Evolutionary conservation across 2,329 filamentous ascomycete species (phyloP).

Genomic region (Neopestalotiopsis sp.): DNA sequence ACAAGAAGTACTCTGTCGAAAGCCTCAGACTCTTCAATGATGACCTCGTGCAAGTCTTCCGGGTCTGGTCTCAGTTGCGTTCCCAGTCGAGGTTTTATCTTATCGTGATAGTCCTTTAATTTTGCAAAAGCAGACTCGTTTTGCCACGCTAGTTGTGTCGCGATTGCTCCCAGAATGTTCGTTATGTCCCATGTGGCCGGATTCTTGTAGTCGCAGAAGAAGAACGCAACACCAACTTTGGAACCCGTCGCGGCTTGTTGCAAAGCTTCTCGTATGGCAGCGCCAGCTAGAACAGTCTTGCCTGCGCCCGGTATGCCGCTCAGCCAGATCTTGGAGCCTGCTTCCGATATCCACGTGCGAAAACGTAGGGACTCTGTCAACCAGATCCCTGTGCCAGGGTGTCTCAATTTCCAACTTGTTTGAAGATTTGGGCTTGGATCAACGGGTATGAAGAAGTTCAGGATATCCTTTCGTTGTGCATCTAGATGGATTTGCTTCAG

Average conservation of each 20-base stretch:
- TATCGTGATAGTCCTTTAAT: not conserved
- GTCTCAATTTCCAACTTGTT: not conserved
- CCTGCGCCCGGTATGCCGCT: not conserved
- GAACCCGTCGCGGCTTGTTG: not conserved
- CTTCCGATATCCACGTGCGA: not conserved
- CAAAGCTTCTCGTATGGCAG: not conserved
- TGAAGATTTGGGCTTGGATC: not conserved
- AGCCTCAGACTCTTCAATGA: not conserved
- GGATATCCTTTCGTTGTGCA: not conserved
- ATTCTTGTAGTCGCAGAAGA: not conserved
- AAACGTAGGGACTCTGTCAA: not conserved
- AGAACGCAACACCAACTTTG: not conserved
- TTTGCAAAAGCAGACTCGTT: not conserved
- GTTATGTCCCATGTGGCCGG: not conserved
- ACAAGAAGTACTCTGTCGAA: not conserved
- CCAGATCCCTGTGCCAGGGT: not conserved
- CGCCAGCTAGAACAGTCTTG: not conserved
- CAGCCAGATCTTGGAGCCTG: not conserved
- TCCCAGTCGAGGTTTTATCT: not conserved
- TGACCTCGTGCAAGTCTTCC: not conserved
- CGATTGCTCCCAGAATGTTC: not conserved
- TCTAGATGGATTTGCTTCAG: not conserved
- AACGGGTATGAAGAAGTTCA: not conserved
- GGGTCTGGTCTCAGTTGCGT: not conserved
- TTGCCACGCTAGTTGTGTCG: not conserved